Evolutionary conservation across 1,139 yeast species (phyloP).

Genomic region (Lipomyces yarrowii): DNA sequence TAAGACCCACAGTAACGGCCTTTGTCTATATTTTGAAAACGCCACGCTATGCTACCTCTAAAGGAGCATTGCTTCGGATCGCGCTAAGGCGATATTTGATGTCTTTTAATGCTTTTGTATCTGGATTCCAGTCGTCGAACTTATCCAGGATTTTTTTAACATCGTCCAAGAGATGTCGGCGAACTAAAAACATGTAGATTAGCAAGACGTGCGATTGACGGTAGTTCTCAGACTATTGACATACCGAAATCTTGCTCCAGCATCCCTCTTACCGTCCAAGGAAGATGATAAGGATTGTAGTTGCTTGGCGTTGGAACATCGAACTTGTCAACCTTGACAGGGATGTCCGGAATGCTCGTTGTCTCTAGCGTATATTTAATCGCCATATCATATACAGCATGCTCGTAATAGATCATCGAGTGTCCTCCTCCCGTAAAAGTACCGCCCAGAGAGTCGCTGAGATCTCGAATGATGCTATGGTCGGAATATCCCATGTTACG

Average conservation of each 20-base stretch:
- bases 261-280: slow-evolving; percentile 90
- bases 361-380: slow-evolving; percentile 76
- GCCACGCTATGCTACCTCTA: neutral
- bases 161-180: slow-evolving; percentile 42
- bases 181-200: slow-evolving; percentile 12
- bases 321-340: slow-evolving; percentile 40
- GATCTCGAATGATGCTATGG: slow-evolving; percentile 63
- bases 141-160: slow-evolving; percentile 63
- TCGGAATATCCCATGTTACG: slow-evolving; percentile 45
- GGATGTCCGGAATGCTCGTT: slow-evolving; percentile 49
- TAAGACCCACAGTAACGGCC: neutral
- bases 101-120: slow-evolving; percentile 75
- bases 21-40: neutral
- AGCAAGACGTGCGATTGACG: neutral
- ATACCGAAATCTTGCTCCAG: slow-evolving; percentile 52
- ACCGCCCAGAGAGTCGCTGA: slow-evolving; percentile 82
- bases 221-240: neutral
- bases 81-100: slow-evolving; percentile 84
- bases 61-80: slow-evolving; percentile 38
- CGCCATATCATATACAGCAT: slow-evolving; percentile 81
- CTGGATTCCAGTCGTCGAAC: slow-evolving; percentile 86
- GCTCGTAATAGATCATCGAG: slow-evolving; percentile 83
- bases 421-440: slow-evolving; percentile 95
- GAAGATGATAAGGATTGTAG: slow-evolving; percentile 79
- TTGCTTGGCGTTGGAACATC: slow-evolving; percentile 62